These are phyloP conservation scores for Logfia minima DNA, from an alignment of 129 eudicot species.

Conservation along the genomic window DNA sequence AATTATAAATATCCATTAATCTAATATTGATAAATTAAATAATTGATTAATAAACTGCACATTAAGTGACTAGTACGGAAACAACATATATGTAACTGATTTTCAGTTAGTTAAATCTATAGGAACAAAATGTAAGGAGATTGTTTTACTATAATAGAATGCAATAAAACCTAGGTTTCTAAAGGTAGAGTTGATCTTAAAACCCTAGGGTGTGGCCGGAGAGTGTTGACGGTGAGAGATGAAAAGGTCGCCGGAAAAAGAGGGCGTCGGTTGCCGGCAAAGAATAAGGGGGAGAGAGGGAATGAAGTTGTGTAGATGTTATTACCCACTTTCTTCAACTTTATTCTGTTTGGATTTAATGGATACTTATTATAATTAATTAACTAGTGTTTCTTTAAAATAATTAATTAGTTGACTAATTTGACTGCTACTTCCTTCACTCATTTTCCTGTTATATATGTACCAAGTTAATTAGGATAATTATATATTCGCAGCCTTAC, in stretches of 20 bases:
- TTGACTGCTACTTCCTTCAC: too few species aligned
- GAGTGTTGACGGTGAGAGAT: conserved; percentile 5
- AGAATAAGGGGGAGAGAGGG: conserved; percentile 32
- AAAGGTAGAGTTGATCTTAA: neutral
- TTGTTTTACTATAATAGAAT: neutral
- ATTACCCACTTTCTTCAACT: conserved; percentile 31
- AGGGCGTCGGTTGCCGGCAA: conserved; percentile 40
- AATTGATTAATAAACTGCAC: neutral
- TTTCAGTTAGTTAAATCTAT: conserved; percentile 3
- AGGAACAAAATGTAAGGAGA: conserved; percentile 19
- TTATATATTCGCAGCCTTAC: too few species aligned
- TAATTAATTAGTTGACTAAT: too few species aligned
- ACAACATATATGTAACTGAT: neutral
- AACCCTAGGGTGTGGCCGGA: neutral
- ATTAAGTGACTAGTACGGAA: neutral
- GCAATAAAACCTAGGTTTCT: conserved; percentile 16
- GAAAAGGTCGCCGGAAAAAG: conserved; percentile 34
- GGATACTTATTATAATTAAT: neutral
- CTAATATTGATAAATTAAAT: too few species aligned
- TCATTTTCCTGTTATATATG: too few species aligned
- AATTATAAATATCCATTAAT: neutral
- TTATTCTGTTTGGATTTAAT: conserved; percentile 33
- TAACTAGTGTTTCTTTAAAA: too few species aligned
- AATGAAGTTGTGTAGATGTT: conserved; percentile 33
- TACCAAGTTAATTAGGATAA: too few species aligned